Base-by-base conservation (phyloP, 2,329 filamentous ascomycete species). In the Coleophoma cylindrospora region DNA sequence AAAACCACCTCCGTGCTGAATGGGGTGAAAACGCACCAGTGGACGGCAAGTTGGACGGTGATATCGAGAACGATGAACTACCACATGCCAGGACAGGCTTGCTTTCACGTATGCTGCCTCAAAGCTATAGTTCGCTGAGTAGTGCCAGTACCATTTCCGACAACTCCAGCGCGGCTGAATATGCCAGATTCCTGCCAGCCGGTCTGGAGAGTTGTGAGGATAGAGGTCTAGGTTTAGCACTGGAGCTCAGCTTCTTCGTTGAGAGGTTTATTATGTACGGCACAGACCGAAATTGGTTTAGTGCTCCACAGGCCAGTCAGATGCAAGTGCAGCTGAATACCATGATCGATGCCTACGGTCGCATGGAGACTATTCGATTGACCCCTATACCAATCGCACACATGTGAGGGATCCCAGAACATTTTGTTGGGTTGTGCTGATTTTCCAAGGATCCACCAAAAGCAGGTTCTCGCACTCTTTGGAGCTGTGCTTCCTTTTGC, bases 181-280 rank as follows among this genome's bases (percentile, higher is more conserved):
- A 32, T 27, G 15, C 41, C 14, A 44, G 32, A 32, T 27, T 44
- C 11, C 41, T 44, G 8, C 41, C 41, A 14, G 27, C 21, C 22
- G 41, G 19, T n/a, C 32, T 44, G 41, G 41, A 44, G 9, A 44
- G 41, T 8, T 44, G 41, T 27, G 21, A 44, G 27, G 41, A 44
- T 27, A 21, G n/a, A 33, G 41, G 41, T n/a, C 27, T 44, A 15
- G 41, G 41, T 32, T 44, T 44, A 27, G 41, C 41, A 27, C 32
- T 44, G 21, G 41, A 44, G 41, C n/a, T 44, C 21, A 44, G 41
- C 41, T 44, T 44, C 41, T 44, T 44, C 32, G 21, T 44, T n/a
- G 41, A 44, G 41, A 27, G 41, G 21, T 44, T 32, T 13, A 44
- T 44, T 6, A 44, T 44, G 41, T 27, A 27, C 13, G 41, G 41